A percentile compares a stretch with the other conserved stretches of the same genome.
These are phyloP conservation scores for Linum usitatissimum DNA, from an alignment of 345 rosid species.

Conservation along the genomic window DNA sequence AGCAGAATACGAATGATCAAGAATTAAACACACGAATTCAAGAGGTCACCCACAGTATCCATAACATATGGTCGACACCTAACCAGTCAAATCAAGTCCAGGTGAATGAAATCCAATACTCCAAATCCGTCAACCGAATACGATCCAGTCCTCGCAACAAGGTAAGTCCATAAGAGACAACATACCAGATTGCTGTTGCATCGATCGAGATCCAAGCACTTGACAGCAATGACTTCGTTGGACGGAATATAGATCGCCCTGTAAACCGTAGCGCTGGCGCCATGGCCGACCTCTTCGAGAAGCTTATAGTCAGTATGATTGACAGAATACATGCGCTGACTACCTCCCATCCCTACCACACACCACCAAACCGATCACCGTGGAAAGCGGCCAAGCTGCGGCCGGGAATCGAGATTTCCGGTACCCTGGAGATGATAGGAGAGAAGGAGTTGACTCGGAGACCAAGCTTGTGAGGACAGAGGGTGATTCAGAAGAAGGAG, in stretches of 20 bases:
- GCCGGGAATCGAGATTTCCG: neutral
- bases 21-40: neutral
- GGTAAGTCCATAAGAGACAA: neutral
- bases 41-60: neutral
- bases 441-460: neutral
- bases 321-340: slow-evolving; percentile 45
- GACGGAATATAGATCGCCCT: slow-evolving; percentile 83
- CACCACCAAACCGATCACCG: neutral
- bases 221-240: slow-evolving; percentile 78
- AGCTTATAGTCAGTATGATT: slow-evolving; percentile 62
- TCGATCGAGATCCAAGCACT: slow-evolving; percentile 99
- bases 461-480: neutral
- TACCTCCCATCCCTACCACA: slow-evolving; percentile 23
- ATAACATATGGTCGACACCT: neutral
- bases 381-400: neutral
- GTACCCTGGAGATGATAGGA: neutral
- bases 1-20: neutral
- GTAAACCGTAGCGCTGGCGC: slow-evolving; percentile 89
- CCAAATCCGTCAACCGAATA: slow-evolving; percentile 2
- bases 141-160: slow-evolving; percentile 12
- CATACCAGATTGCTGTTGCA: slow-evolving; percentile 88
- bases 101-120: neutral
- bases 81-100: slow-evolving; percentile 4
- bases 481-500: neutral
- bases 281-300: slow-evolving; percentile 83